Percentiles rank a stretch among this genome's conserved stretches.
These are phyloP conservation scores for Cadophora malorum DNA, from an alignment of 2,329 filamentous ascomycete genomes.

Conservation along the genomic window DNA sequence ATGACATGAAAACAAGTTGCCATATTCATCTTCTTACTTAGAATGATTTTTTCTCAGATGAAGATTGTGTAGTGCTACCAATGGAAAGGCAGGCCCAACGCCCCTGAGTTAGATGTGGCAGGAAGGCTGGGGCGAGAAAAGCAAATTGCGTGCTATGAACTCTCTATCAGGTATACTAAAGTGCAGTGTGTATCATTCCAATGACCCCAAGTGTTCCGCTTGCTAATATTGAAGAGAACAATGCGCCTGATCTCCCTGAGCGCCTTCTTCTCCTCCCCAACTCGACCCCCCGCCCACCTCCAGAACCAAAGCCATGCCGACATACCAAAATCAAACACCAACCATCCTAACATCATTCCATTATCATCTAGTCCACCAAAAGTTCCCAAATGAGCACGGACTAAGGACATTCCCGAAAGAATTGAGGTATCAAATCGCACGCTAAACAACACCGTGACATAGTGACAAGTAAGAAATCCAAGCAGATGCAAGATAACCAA, in stretches of 20 bases:
- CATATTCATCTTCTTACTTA: not conserved
- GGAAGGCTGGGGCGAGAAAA: not conserved
- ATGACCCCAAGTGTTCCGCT: not conserved
- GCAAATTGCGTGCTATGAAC: slow-evolving; percentile 28
- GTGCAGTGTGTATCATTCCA: slow-evolving; percentile 15
- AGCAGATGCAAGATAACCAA: not conserved
- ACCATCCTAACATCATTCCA: slow-evolving; percentile 3
- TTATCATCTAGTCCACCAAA: slow-evolving; percentile 4
- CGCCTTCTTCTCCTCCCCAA: not conserved
- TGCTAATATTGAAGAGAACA: slow-evolving; percentile 23
- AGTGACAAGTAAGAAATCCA: not conserved
- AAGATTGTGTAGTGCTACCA: no score
- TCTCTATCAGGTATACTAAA: slow-evolving; percentile 35
- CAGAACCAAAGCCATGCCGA: not conserved
- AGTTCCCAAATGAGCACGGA: not conserved
- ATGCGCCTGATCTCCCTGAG: slow-evolving; percentile 17
- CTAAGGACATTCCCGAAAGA: slow-evolving; percentile 8
- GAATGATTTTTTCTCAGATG: no score
- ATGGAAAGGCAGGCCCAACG: not conserved
- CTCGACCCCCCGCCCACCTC: not conserved
- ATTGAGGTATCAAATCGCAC: slow-evolving; percentile 15
- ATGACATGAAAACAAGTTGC: not conserved
- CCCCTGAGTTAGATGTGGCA: not conserved
- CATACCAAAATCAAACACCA: slow-evolving; percentile 5
- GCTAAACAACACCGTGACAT: slow-evolving; percentile 7